These are phyloP conservation scores for Desmodesmus armatus DNA, from an alignment of 139 green algal species.

Conservation along the genomic window DNA sequence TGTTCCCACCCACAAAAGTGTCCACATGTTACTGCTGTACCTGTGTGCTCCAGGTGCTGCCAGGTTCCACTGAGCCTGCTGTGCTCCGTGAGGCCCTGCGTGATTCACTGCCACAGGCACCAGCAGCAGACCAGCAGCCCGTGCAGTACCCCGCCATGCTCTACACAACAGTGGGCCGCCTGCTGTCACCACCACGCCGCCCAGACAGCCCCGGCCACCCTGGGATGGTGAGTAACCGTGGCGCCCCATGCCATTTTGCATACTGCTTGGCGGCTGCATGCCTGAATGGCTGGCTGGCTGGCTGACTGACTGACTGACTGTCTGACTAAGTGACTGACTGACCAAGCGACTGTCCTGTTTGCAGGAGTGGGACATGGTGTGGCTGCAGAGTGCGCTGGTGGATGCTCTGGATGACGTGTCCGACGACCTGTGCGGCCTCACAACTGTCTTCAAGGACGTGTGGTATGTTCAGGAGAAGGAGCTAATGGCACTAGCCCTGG, in stretches of 20 bases:
- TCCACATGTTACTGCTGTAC: no score
- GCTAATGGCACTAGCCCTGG: constrained; percentile 75
- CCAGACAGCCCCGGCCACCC: no score
- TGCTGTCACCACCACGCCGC: constrained; percentile 60
- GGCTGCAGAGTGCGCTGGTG: neutral
- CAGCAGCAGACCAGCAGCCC: constrained; percentile 54
- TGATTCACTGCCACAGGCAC: constrained; percentile 64
- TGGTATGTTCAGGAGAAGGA: constrained; percentile 81
- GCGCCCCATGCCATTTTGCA: no score
- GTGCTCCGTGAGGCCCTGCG: constrained; percentile 50
- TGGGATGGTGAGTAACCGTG: no score
- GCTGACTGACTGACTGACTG: no score
- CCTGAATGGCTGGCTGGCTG: no score
- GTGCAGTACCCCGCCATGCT: constrained; percentile 72
- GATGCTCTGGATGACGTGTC: constrained; percentile 20
- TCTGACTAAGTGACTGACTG: no score
- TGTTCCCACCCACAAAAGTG: no score
- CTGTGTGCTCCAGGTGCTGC: constrained; percentile 33
- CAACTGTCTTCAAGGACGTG: constrained; percentile 37
- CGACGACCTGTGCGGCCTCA: constrained; percentile 42
- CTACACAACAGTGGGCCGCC: constrained; percentile 75
- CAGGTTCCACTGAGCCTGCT: constrained; percentile 50
- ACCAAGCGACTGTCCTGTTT: neutral
- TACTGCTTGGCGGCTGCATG: neutral
- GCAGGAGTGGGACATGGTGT: neutral